phyloP scores from a whole-genome alignment of 495 filamentous ascomycete species.

The Xylaria sp. region DNA sequence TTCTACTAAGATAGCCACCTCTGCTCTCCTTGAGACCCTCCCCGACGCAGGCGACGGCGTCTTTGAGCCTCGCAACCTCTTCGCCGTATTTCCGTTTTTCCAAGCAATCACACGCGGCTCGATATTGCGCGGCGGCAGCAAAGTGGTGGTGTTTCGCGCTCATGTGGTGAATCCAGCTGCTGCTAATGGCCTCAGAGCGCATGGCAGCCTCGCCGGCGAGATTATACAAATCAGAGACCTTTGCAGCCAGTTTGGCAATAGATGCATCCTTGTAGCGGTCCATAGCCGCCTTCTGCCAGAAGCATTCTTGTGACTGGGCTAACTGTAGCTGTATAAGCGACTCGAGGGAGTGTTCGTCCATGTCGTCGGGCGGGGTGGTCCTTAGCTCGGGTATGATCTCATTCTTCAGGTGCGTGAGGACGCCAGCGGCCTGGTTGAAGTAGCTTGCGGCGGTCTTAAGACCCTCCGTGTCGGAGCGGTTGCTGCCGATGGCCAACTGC shows the following conservation, averaged over 20 bases:
- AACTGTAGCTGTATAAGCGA: conserved; percentile 84
- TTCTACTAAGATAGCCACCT: conserved; percentile 78
- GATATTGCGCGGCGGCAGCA: conserved; percentile 92
- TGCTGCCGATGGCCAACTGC: conserved; percentile 82
- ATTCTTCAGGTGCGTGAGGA: conserved; percentile 78
- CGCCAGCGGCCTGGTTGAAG: conserved; percentile 87
- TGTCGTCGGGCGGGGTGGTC: conserved; percentile 82
- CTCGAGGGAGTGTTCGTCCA: conserved; percentile 87
- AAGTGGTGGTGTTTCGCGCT: conserved; percentile 98
- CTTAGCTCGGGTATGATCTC: conserved; percentile 85
- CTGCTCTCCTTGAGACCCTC: conserved; percentile 85
- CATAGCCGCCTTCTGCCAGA: conserved; percentile 97
- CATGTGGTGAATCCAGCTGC: conserved; percentile 98
- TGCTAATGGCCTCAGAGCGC: conserved; percentile 86
- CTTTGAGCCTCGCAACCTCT: conserved; percentile 85
- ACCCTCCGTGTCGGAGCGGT: conserved; percentile 80
- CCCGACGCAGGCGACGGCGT: conserved; percentile 81
- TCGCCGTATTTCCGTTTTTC: conserved; percentile 96
- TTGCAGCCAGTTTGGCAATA: conserved; percentile 88
- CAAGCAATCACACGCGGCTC: conserved; percentile 90
- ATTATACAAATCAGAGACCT: conserved; percentile 91
- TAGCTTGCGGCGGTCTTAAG: conserved; percentile 90
- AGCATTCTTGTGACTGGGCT: conserved; percentile 95
- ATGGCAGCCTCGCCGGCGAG: conserved; percentile 84
- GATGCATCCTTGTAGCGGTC: conserved; percentile 90